Conservation (phyloP, 177 flowering plant species). For the Vitis hybrid region DNA sequence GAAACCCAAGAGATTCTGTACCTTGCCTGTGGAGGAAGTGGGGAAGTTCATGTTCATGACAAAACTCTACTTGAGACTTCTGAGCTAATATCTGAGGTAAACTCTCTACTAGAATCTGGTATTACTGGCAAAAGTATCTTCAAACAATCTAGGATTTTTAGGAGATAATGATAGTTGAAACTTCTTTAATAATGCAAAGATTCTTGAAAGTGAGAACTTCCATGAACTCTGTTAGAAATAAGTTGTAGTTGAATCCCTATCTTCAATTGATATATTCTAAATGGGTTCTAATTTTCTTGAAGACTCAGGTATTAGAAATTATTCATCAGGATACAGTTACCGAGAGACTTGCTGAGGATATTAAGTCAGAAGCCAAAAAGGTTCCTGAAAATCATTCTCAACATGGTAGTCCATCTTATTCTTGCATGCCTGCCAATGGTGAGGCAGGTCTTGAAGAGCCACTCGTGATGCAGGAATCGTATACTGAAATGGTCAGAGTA, state of each 20-base stretch:
- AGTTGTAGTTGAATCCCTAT: conserved; percentile 7
- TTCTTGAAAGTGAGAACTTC: conserved; percentile 5
- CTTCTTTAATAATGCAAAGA: background rate
- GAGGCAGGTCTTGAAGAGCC: conserved; percentile 17
- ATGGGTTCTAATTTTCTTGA: conserved; percentile 16
- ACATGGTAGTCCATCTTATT: conserved; percentile 8
- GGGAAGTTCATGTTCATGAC: conserved; percentile 15
- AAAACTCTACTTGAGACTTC: conserved; percentile 14
- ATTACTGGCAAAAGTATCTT: conserved; percentile 5
- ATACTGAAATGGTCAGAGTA: conserved; percentile 2
- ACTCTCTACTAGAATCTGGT: conserved; percentile 13
- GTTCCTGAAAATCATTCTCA: conserved; percentile 16
- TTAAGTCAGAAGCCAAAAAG: conserved; percentile 15
- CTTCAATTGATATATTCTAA: conserved; percentile 1
- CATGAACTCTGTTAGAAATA: background rate
- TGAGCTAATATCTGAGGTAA: conserved; percentile 29
- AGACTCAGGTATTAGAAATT: conserved; percentile 21
- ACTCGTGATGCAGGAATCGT: conserved; percentile 1
- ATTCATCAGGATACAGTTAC: conserved; percentile 22
- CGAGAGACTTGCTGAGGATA: conserved; percentile 7
- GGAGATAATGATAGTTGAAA: conserved; percentile 1
- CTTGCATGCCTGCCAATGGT: conserved; percentile 5
- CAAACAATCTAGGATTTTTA: background rate
- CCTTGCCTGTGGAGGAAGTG: conserved; percentile 20
- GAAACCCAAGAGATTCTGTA: conserved; percentile 20